Percentiles rank a stretch among this genome's conserved stretches.
Conservation (phyloP, 352 stramenopile species). For the Elongisporangium senticosum region DNA sequence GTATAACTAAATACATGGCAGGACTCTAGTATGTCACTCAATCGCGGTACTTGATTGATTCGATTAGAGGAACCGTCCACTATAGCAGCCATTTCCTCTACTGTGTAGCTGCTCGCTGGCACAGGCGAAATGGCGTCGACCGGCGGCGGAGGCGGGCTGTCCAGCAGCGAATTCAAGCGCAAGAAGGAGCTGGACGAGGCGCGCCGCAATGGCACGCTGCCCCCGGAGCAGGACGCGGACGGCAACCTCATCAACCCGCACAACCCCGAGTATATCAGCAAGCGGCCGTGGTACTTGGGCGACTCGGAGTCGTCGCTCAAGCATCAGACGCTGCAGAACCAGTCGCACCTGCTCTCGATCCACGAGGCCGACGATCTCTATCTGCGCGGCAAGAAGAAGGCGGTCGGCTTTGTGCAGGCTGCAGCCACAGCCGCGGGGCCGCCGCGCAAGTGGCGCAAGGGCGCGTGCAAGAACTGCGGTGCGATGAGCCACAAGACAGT, state of each 20-base stretch:
- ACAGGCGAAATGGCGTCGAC: slow-evolving; percentile 43
- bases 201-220: slow-evolving; percentile 83
- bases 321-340: slow-evolving; percentile 91
- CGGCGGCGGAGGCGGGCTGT: slow-evolving; percentile 57
- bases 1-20: too few relatives aligned
- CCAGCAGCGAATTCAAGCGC: slow-evolving; percentile 78
- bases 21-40: too few relatives aligned
- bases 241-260: slow-evolving; percentile 99
- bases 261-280: slow-evolving; percentile 99
- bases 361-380: slow-evolving; percentile 87
- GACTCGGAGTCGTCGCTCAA: slow-evolving; percentile 91
- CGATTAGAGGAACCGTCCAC: too few relatives aligned
- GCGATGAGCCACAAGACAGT: slow-evolving; percentile 89
- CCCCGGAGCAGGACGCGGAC: slow-evolving; percentile 84
- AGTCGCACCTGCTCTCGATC: slow-evolving; percentile 88
- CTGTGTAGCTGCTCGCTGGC: not conserved
- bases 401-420: not conserved
- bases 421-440: slow-evolving; percentile 3
- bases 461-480: slow-evolving; percentile 94
- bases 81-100: too few relatives aligned
- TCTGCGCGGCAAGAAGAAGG: slow-evolving; percentile 28
- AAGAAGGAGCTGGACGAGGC: slow-evolving; percentile 88
- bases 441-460: slow-evolving; percentile 78
- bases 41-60: too few relatives aligned
- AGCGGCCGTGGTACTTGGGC: slow-evolving; percentile 98